Base-by-base conservation (phyloP, 2,329 filamentous ascomycete genomes). In the Didymella pinodella region DNA sequence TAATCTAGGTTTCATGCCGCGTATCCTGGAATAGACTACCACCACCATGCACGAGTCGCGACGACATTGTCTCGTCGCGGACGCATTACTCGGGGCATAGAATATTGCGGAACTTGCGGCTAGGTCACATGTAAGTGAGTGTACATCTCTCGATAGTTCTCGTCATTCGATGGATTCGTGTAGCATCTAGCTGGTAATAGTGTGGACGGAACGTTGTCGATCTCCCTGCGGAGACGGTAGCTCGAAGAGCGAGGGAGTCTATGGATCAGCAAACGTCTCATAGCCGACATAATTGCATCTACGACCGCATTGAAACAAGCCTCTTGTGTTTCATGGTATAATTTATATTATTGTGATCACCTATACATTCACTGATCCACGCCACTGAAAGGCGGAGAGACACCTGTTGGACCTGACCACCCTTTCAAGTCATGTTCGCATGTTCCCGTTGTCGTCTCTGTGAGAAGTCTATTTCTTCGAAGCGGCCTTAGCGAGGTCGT, bases 401-500 rank as follows among this genome's bases (percentile, higher is more conserved):
- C 10, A 25, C 4, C n/a, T n/a, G 48, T 48, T 51, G 25, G 34
- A 28, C n/a, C 6, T 12, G n/a, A 1, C 22, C 20, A 20, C 4
- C 20, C 22, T 20, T 34, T 16, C 18, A 44, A 14, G 2, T 36
- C 28, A 18, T 22, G 14, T 44, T 28, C 25, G 22, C 4, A 1
- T 18, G 14, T 16, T 40, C 20, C 18, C 25, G 14, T 7, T 31
- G n/a, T 20, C 8, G 25, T 6, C 12, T 25, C 18, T n/a, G n/a
- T 4, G 12, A 34, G 44, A 57, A 56, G 45, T 51, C 61, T 75
- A 75, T 61, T 78, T 77, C 69, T 76, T 74, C 49, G 64, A 68
- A 38, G 80, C 83, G 31, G 77, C 81, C 68, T 83, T 82, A 57
- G 85, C 87, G 38, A 91, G 82, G 68, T 90, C 88, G 48, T 86